Base-by-base conservation (phyloP, 148 eudicot genomes). In the Arbutus unedo region DNA sequence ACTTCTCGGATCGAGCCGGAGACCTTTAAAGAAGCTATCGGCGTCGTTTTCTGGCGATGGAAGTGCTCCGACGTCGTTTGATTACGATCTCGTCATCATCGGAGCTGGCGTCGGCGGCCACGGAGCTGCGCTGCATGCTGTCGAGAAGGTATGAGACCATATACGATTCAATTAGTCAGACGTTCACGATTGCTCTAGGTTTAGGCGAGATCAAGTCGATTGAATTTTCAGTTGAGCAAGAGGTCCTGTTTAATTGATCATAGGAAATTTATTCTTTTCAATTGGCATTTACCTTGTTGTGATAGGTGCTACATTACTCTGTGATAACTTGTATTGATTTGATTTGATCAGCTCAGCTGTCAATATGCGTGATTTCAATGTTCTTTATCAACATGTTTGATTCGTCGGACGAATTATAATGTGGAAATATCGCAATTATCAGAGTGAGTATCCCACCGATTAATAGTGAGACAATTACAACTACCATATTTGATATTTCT, bases 101-200 rank as follows among this genome's bases (percentile, higher is more conserved):
- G 89, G 89, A 43, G 89, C 89, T 43, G 89, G 89, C 49, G 89
- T 84, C 44, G 89, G 89, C 1, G 89, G 89, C 41, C 87, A 85
- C 49, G 89, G 89, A 19, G 89, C 89, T 72, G 87, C 89, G 19
- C 74, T 87, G 76, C 89, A 87, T 64, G 89, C 87, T 4, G 82
- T 85, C 25, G 87, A 87, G 70, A 87, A 87, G 79, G 89, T 85
- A 67, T 8, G 50, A 18, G 13, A 9, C 11, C 1, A 4, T 3
- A 13, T 54, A 3, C 23, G 1, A 4, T 2, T 2, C 7, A 53
- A 11, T 25, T 53, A 21, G 21, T 16, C 23, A 53, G 19, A 53
- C 25, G 53, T 15, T 4, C 8, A 3, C 3, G 76, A 2, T 71
- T 13, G 7, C 47, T 16, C 47, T 16, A 41, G 49, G n/a, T 51